Conservation (phyloP, 2,329 filamentous ascomycete species). For the Colletotrichum sp. region DNA sequence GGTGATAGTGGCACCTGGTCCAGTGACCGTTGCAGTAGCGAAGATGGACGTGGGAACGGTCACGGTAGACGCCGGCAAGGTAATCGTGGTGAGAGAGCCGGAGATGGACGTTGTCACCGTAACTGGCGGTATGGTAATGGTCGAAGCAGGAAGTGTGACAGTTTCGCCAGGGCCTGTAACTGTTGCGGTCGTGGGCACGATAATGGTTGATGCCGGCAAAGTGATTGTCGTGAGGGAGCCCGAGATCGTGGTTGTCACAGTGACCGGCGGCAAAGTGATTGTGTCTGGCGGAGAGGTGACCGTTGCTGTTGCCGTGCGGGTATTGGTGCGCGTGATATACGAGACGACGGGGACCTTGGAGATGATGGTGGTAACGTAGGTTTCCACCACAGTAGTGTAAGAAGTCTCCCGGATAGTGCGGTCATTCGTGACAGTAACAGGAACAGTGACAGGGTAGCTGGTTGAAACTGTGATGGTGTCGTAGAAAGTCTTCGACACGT, state of each 20-base stretch:
- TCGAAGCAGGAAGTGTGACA: background rate
- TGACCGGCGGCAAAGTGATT: background rate
- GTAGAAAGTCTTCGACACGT: constrained; percentile 6
- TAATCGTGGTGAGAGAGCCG: constrained; percentile 11
- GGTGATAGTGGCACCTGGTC: constrained; percentile 34
- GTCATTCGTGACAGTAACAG: constrained; percentile 19
- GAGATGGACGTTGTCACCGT: constrained; percentile 29
- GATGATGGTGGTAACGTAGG: background rate
- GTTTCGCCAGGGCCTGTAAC: background rate
- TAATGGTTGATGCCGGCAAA: background rate
- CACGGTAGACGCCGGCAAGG: constrained; percentile 7
- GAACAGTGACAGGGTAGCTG: constrained; percentile 21
- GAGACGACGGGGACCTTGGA: background rate
- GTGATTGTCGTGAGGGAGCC: background rate
- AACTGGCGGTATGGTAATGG: background rate
- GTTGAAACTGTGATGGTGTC: constrained; percentile 22
- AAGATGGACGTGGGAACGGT: constrained; percentile 23
- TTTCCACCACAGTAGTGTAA: constrained; percentile 1
- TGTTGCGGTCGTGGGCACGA: background rate
- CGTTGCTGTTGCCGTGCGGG: background rate
- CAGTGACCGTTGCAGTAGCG: constrained; percentile 31
- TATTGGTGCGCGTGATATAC: background rate
- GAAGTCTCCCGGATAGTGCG: constrained; percentile 7
- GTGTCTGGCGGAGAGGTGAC: background rate
- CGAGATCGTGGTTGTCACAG: background rate